Evolutionary conservation across 2,329 filamentous ascomycete genomes (phyloP), one percentile per base, ranked within the genome.

Genomic region (Alternaria panax): DNA sequence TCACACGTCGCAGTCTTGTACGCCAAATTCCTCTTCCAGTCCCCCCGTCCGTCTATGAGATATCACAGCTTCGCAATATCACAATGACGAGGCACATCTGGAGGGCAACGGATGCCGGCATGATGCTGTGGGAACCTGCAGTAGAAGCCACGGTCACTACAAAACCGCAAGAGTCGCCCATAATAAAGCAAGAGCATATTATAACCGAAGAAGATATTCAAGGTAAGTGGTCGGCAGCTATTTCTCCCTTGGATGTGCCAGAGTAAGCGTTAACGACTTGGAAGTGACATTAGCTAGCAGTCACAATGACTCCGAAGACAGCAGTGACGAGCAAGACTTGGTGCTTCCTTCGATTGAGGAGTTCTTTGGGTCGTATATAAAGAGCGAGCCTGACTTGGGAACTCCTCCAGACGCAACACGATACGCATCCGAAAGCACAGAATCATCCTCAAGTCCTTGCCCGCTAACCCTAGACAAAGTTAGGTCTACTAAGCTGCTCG

Each of bases 41-140:
- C 12, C 30, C 30, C 30, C 8, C 11, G 8, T 12, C 11, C 30
- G 8, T 32, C 11, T 11, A 11, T 11, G 11, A 32, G 12, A 12
- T 11, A 32, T 28, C 9, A 28, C 9, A 28, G 3, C 9, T 11
- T 11, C 30, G 8, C 20, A 27, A 2, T 7, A 2, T 18, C 18
- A 27, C 4, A 14, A 54, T 54, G 56, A 14, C 32, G 14, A 22
- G 11, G 3, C 57, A 56, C 3, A 18, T 41, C 2, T 59, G 57
- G 52, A n/a, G 12, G 18, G 25, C n/a, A 22, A 25, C 16, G 7
- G 36, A 51, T 34, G 25, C 38, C 14, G 27, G 57, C 1, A 25
- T 59, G 0, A 47, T 51, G 51, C 4, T 59, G 4, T 59, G 57
- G 57, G 45, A 59, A 14, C 51, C 52, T 9, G 40, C 20, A 5